Base-by-base conservation (phyloP, 768 basidiomycete genomes). In the Boletus edulis region DNA sequence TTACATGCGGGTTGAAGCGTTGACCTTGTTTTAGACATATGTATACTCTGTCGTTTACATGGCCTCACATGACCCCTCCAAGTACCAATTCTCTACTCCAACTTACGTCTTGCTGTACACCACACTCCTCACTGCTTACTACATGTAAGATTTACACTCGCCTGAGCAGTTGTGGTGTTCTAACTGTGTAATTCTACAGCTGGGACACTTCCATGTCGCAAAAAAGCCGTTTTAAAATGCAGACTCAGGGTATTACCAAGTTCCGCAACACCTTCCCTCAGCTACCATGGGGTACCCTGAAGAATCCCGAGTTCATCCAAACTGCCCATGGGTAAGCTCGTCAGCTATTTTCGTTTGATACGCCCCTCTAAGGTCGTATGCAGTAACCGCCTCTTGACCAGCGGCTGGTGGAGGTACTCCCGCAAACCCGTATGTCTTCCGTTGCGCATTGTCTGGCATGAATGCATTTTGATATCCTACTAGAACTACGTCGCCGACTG, bases 31-130 rank as follows among this genome's bases (percentile, higher is more conserved):
- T 57, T 55, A 91, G 89, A 94, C 95, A 42, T 99, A 99, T 69
- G 91, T 91, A 60, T 99, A 98, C 79, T 95, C 96, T 12, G 89
- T 95, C 49, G 86, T 99, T 49, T 98, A 94, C 78, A 98, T 99
- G 91, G 89, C 91, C n/a, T 87, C 91, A 5, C 89, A 93, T 71
- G 85, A 97, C 56, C 91, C 95, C 3, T 81, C 84, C 17, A 83
- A 81, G 56, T 98, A 98, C 76, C 82, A 78, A 38, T 98, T 94
- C 79, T 86, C 92, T 6, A 90, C 87, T 5, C 78, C 78, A 20
- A 81, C 80, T 10, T 89, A 93, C 56, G 75, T 92, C 52, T 62
- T 84, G 48, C 78, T 98, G 57, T 95, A 86, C 70, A 70, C 79
- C 22, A 87, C 85, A 15, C 79, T 98, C 44, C 76, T 94, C 42